Conservation (phyloP, 2,329 filamentous ascomycete genomes). For the Coniochaeta sp. region DNA sequence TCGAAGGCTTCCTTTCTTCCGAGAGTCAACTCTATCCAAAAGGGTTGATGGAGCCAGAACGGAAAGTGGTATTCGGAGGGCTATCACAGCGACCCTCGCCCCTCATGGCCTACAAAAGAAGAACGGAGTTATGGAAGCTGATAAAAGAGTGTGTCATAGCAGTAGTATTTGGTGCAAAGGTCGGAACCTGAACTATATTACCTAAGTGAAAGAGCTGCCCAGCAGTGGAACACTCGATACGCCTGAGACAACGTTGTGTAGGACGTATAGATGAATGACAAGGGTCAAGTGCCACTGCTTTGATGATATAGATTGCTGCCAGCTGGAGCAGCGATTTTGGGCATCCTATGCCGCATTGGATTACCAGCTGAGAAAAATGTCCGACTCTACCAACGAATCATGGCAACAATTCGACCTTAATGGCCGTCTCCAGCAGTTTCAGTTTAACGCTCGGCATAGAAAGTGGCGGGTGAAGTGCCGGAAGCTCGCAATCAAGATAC, state of each 20-base stretch:
- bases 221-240: neutral
- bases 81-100: neutral
- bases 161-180: neutral
- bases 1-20: neutral
- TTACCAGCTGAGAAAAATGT: too few relatives aligned
- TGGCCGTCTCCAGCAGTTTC: neutral
- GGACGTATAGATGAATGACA: too few relatives aligned
- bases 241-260: neutral
- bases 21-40: neutral
- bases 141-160: neutral
- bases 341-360: too few relatives aligned
- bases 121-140: neutral
- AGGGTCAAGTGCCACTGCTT: neutral
- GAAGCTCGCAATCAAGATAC: neutral
- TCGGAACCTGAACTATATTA: neutral
- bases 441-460: neutral
- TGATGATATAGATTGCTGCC: neutral
- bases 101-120: neutral
- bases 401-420: neutral
- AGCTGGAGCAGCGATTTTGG: too few relatives aligned
- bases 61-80: neutral
- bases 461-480: neutral
- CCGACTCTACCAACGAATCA: neutral
- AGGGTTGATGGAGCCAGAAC: neutral
- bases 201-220: neutral